Percentiles rank a stretch among this genome's conserved stretches.
These are phyloP conservation scores for Kalmanozyma brasiliensis DNA, from an alignment of 1,284 basidiomycete species.

Conservation along the genomic window DNA sequence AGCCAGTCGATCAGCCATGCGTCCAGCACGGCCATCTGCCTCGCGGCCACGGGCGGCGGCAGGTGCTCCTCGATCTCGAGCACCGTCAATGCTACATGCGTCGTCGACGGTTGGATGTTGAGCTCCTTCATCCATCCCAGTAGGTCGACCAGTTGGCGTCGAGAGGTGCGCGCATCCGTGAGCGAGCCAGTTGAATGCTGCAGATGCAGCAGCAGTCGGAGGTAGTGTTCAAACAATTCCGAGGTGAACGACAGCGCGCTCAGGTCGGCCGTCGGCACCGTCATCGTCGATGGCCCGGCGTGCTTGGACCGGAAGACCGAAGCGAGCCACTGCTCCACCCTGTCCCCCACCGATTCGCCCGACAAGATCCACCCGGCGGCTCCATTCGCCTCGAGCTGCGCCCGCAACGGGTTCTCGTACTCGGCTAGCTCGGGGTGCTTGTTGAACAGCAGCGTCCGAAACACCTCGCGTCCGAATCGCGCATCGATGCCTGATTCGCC, in stretches of 20 bases:
- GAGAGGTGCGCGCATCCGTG: background rate
- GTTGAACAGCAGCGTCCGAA: constrained; percentile 28
- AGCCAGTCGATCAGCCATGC: constrained; percentile 29
- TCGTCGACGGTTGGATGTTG: constrained; percentile 14
- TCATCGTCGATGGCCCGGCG: background rate
- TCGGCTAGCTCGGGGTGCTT: constrained; percentile 33
- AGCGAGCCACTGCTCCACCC: constrained; percentile 36
- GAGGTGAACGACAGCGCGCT: constrained; percentile 22
- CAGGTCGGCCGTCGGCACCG: constrained; percentile 2
- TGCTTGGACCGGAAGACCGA: constrained; percentile 19
- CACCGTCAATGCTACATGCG: constrained; percentile 31
- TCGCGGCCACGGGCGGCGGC: constrained; percentile 23
- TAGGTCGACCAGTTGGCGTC: constrained; percentile 25
- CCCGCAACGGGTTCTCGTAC: constrained; percentile 17
- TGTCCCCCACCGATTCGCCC: constrained; percentile 13
- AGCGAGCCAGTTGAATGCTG: constrained; percentile 24
- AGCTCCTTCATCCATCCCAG: constrained; percentile 43
- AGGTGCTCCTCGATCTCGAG: constrained; percentile 40
- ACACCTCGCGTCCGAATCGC: constrained; percentile 20
- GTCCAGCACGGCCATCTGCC: constrained; percentile 35
- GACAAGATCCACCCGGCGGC: constrained; percentile 33
- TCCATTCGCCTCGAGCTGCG: constrained; percentile 14
- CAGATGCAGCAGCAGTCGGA: constrained; percentile 25
- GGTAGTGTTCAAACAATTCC: constrained; percentile 39
- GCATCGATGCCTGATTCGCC: constrained; percentile 8